Evolutionary conservation across 257 asterid genomes (phyloP).

Genomic region (Scutellaria galericulata): DNA sequence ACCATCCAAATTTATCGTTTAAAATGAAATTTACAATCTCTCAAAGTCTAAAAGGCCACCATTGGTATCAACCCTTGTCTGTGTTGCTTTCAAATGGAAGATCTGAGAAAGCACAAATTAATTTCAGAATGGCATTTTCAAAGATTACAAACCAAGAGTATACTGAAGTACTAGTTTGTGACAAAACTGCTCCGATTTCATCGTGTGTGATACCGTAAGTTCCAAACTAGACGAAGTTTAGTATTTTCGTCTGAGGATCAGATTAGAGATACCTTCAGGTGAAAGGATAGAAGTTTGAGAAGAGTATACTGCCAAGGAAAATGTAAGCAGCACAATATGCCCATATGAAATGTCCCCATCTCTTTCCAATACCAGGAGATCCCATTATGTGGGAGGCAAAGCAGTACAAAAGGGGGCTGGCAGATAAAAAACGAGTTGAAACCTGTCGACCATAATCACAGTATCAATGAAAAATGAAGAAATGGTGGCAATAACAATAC

Average conservation of each 20-base stretch:
- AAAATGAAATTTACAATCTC: background rate
- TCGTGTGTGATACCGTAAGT: background rate
- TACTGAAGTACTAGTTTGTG: background rate
- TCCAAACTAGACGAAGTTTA: background rate
- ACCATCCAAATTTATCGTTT: background rate
- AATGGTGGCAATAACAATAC: background rate
- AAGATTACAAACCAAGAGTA: background rate
- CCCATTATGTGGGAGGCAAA: constrained; percentile 69
- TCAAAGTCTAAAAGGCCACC: background rate
- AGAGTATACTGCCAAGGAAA: constrained; percentile 78
- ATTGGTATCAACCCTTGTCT: background rate
- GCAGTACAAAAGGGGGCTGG: constrained; percentile 88
- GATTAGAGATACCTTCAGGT: constrained; percentile 51
- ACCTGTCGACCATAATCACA: constrained; percentile 52
- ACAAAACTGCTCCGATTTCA: constrained; percentile 6
- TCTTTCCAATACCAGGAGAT: constrained; percentile 49
- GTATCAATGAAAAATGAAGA: constrained; percentile 6
- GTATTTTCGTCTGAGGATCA: background rate
- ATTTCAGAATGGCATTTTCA: background rate
- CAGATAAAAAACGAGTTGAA: constrained; percentile 88
- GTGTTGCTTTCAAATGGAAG: no score
- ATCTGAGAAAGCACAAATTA: no score
- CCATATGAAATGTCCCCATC: constrained; percentile 80
- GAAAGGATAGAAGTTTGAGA: constrained; percentile 95
- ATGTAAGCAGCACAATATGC: constrained; percentile 76